Conservation (phyloP, 768 basidiomycete species). For the Lactarius hengduanensis region DNA sequence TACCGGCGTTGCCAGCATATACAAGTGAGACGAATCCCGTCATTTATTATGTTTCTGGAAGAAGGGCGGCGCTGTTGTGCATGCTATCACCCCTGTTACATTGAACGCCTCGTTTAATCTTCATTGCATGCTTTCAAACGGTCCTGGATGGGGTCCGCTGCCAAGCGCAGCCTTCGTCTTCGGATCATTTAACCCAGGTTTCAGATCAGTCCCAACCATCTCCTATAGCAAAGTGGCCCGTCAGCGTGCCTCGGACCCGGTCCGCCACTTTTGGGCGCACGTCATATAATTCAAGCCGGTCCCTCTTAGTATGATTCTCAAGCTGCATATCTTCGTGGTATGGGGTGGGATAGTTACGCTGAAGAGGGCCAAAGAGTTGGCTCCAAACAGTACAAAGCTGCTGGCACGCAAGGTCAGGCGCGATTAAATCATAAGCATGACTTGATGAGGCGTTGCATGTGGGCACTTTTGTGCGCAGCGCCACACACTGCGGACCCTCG, state of each 20-base stretch:
- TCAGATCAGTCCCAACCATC: slow-evolving; percentile 87
- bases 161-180: slow-evolving; percentile 79
- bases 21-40: slow-evolving; percentile 82
- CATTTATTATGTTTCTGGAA: slow-evolving; percentile 80
- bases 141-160: slow-evolving; percentile 53
- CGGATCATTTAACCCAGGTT: slow-evolving; percentile 77
- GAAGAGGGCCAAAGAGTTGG: slow-evolving; percentile 68
- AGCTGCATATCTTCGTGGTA: neutral
- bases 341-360: slow-evolving; percentile 48
- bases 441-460: slow-evolving; percentile 52
- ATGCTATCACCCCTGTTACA: slow-evolving; percentile 81
- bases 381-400: slow-evolving; percentile 76
- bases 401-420: slow-evolving; percentile 53
- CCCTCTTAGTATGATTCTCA: slow-evolving; percentile 41
- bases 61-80: slow-evolving; percentile 74
- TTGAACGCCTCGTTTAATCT: slow-evolving; percentile 81
- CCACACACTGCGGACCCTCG: slow-evolving; percentile 45
- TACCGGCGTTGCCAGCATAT: slow-evolving; percentile 83
- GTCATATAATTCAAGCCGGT: slow-evolving; percentile 89
- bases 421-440: slow-evolving; percentile 49
- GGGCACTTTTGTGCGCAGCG: slow-evolving; percentile 46
- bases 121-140: slow-evolving; percentile 76
- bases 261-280: slow-evolving; percentile 78
- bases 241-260: slow-evolving; percentile 58
- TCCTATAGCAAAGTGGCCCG: slow-evolving; percentile 67